phyloP scores from a whole-genome alignment of 2,329 filamentous ascomycete genomes.

The Ophiocordyceps camponoti-saundersi region DNA sequence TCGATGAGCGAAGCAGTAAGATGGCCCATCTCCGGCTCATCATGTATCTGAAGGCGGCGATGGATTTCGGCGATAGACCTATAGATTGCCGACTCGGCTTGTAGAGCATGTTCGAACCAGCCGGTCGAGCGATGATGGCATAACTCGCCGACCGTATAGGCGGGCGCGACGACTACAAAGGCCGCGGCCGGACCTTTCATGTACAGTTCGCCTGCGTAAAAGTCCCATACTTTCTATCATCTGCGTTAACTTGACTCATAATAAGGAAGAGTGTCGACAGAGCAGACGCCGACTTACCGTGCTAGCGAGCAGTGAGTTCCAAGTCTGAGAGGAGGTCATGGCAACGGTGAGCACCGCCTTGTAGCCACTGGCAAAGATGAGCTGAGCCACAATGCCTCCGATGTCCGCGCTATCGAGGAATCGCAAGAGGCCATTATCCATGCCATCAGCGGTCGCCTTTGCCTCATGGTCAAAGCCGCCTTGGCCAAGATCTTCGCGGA shows the following conservation, averaged over 20 bases:
- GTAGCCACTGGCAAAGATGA: conserved; percentile 9
- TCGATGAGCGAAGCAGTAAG: conserved; percentile 1
- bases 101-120: conserved; percentile 5
- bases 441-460: background rate
- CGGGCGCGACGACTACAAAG: conserved; percentile 10
- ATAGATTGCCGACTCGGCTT: conserved; percentile 4
- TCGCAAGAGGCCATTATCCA: background rate
- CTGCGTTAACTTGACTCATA: background rate
- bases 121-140: background rate
- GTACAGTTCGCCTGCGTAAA: conserved; percentile 5
- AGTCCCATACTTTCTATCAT: conserved; percentile 12
- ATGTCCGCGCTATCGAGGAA: conserved; percentile 3
- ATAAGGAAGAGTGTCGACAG: no score
- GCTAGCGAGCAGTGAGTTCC: conserved; percentile 7
- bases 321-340: conserved; percentile 7
- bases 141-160: conserved; percentile 9
- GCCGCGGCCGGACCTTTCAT: conserved; percentile 7
- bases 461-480: background rate
- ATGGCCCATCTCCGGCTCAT: background rate
- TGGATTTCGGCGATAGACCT: conserved; percentile 3
- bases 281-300: conserved; percentile 6
- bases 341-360: conserved; percentile 8
- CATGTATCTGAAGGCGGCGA: background rate
- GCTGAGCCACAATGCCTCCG: conserved; percentile 5
- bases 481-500: conserved; percentile 2